phyloP scores from a whole-genome alignment of 495 filamentous ascomycete genomes.

The Alectoria sarmentosa region DNA sequence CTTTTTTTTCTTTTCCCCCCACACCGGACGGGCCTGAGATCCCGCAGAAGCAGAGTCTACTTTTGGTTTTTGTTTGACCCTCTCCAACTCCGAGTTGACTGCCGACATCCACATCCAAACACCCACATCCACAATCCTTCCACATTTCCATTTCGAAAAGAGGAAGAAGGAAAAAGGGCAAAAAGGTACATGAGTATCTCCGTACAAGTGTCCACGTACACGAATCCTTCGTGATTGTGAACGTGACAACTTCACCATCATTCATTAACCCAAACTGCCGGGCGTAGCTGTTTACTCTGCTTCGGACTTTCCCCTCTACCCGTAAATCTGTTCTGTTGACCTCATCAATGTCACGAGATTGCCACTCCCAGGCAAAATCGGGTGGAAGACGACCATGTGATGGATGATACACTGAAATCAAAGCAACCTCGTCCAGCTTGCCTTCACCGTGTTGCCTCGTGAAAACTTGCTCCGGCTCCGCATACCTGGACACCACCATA shows the following conservation, averaged over 20 bases:
- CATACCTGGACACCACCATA: neutral
- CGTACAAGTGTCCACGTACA: too few relatives aligned
- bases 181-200: neutral
- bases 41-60: neutral
- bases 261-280: neutral
- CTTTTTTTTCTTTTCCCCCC: neutral
- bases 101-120: neutral
- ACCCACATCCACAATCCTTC: neutral
- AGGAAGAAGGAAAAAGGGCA: neutral
- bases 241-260: neutral
- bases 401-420: neutral
- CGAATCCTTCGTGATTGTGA: neutral
- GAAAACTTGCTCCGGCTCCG: neutral
- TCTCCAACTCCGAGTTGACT: neutral
- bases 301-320: neutral
- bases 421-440: neutral
- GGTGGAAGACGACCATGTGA: neutral
- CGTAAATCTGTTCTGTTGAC: neutral
- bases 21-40: neutral
- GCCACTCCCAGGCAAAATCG: neutral
- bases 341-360: neutral
- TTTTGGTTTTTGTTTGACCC: too few relatives aligned
- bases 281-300: neutral
- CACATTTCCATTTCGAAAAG: too few relatives aligned
- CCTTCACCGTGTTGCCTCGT: neutral